Base-by-base conservation (phyloP, 805 yeast species). In the Nakazawaea pomicola region DNA sequence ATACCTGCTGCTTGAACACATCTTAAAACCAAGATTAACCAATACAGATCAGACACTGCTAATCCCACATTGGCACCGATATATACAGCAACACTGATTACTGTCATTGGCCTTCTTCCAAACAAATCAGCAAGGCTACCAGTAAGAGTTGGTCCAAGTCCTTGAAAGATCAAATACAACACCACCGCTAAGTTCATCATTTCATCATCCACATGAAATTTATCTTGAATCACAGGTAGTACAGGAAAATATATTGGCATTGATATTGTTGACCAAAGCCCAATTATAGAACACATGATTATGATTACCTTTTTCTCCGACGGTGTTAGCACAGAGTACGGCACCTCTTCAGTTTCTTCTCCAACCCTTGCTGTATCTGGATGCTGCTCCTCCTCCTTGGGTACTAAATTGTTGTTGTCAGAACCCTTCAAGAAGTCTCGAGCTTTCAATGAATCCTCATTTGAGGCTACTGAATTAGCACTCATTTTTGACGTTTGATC, bases 231-330 rank as follows among this genome's bases (percentile, higher is more conserved):
- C 2, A 65, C 59, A 1, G 76, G 72, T n/a, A 84, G 57, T 0
- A 84, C 83, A 0, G 93, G 91, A 51, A 78, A 79, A 54, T 80
- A 83, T 6, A 83, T 81, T 0, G 89, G 81, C 33, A 77, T 71
- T 1, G 88, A 77, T 1, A 81, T 63, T 0, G 87, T 67, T 1
- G 95, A 84, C 67, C 83, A 80, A 29, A 78, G 60, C 0, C 86
- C 84, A 1, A 74, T 60, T 3, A 63, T 46, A 1, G 71, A 74
- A 46, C 68, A 69, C 23, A 62, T 60, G 5, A 49, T 46, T 1
- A 67, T 70, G 25, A 80, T 48, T 4, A 67, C 28, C 16, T 54
- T 43, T 47, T 70, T 68, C 35, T 77, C 82, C 3, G 43, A 44
- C 4, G 51, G 40, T 0, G 64, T 61, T 28, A 76, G 63, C 6